Evolutionary conservation across 106 monocot genomes (phyloP), one percentile per base, ranked within the genome.

Genomic region (Platanthera zijinensis): DNA sequence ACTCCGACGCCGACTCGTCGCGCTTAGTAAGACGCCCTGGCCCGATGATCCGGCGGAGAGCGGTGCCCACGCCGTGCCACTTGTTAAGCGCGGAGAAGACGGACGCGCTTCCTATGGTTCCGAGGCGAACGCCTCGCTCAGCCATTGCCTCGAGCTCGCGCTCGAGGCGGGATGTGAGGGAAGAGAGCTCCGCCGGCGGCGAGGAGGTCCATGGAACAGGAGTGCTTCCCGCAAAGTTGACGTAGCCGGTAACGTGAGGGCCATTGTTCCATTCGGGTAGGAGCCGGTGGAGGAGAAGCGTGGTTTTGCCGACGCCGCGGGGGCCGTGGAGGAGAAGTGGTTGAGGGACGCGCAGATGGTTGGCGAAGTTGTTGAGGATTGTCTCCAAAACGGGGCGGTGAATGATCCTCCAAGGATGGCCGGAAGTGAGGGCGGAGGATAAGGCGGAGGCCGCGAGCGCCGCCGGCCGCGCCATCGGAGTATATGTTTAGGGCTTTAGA

Each of bases 281-380:
- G 21, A 93, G 90, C 14, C 87, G 91, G 76, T 87, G 90, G 83
- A 74, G 78, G 74, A 93, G 68, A 78, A 93, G 90, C 71, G 90
- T 79, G 59, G 96, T 80, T 78, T 97, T 97, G 77, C 96, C 96
- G 77, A 83, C 78, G 83, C 96, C 96, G 57, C 94, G 96, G 74
- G 96, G 96, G 52, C 96, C 94, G 71, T 97, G 96, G 86, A 97
- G 79, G 83, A 97, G 80, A 83, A 97, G 89, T 63, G 91, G 94
- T 59, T 94, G 93, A 2, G 89, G 89, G 71, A 94, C 91, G 74
- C 93, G 94, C 80, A 78, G 93, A 86, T 82, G 93, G 49, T 66
- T 70, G 3, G 94, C 93, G 82, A 94, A 83, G 84, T 89, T 91
- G 87, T 87, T 93, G 48, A 97, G 96, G 49, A 91, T 78, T 52